Evolutionary conservation across 2,329 filamentous ascomycete species (phyloP).

Genomic region (Colletotrichum zoysiae): DNA sequence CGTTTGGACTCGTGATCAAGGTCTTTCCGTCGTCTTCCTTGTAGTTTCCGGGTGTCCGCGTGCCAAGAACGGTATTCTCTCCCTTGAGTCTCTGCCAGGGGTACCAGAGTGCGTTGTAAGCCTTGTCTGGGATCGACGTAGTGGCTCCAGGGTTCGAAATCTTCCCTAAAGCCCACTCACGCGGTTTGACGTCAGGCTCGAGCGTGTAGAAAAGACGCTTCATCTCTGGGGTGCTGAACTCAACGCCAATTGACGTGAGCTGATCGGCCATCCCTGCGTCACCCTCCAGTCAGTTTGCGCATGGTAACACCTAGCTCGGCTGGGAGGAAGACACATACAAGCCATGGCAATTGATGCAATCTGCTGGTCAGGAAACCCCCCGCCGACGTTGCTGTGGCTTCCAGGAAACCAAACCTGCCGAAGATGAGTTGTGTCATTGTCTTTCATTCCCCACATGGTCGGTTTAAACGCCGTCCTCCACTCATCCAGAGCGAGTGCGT

Average conservation of each 20-base stretch:
- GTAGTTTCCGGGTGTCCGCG: slow-evolving; percentile 46
- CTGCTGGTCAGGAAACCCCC: slow-evolving; percentile 60
- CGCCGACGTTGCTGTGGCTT: slow-evolving; percentile 71
- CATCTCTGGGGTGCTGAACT: slow-evolving; percentile 44
- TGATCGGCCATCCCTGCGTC: slow-evolving; percentile 45
- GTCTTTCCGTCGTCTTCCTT: slow-evolving; percentile 35
- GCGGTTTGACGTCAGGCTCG: slow-evolving; percentile 24
- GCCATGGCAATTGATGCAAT: slow-evolving; percentile 45
- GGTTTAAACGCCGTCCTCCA: slow-evolving; percentile 52
- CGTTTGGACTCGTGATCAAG: slow-evolving; percentile 40
- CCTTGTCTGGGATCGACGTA: slow-evolving; percentile 31
- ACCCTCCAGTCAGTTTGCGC: neutral
- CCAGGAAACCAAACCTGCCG: slow-evolving; percentile 66
- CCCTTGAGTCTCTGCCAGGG: slow-evolving; percentile 25
- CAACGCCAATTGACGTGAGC: slow-evolving; percentile 44
- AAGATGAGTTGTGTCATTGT: slow-evolving; percentile 39
- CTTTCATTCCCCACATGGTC: slow-evolving; percentile 47
- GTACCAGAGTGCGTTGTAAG: slow-evolving; percentile 18
- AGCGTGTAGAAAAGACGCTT: slow-evolving; percentile 42
- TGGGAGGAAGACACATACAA: slow-evolving; percentile 24
- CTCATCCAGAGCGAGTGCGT: slow-evolving; percentile 67
- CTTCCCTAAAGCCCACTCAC: slow-evolving; percentile 43
- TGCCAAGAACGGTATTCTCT: slow-evolving; percentile 21
- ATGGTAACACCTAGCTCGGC: rapidly evolving
- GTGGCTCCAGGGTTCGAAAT: slow-evolving; percentile 41